Evolutionary conservation across 2,329 filamentous ascomycete genomes (phyloP), one percentile per base, ranked within the genome.

Genomic region (Arthrinium phaeospermum): DNA sequence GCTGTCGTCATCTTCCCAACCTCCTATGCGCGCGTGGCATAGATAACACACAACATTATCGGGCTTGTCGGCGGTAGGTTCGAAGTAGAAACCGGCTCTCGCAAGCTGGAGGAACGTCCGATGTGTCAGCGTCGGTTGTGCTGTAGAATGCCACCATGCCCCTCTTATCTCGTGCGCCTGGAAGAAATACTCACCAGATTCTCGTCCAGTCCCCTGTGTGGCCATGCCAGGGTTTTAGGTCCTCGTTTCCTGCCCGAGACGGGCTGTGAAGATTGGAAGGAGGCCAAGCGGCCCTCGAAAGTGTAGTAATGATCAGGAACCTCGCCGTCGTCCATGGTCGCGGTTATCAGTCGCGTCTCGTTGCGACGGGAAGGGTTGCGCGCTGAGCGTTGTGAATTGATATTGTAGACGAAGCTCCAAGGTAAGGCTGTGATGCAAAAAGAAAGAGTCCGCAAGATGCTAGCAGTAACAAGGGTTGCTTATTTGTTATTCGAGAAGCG

Each of bases 31-130:
- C 80, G 94, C 93, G 74, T 91, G 86, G 84, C 96, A 99, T 49
- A 95, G 87, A 82, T 97, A 98, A 82, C 96, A 99, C 76, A 91
- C 89, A 68, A 94, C 94, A 81, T 98, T 98, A 82, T 99, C 96
- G 49, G 92, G 92, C 78, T 91, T 93, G 67, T 90, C 88, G 70
- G 90, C 86, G 19, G 89, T 90, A 1, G 96, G 96, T 73, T 91
- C 90, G 84, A 94, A 98, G 84, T 92, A 96, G 84, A 99, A 98
- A 49, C 96, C 96, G 72, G 96, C 96, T 79, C 90, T 91, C 5
- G 96, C 96, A 78, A 99, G 91, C 93, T 98, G 80, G 64, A 68
- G 57, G 46, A 68, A 16, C 37, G 37, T 41, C 37, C 57, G 45
- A 68, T 14, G 69, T 69, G 45, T 61, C 41, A 68, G 41, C 24